Percentiles rank a stretch among this genome's conserved stretches.
These are phyloP conservation scores for Cutaneotrichosporon sp. DNA, from an alignment of 1,284 basidiomycete genomes.

Conservation along the genomic window DNA sequence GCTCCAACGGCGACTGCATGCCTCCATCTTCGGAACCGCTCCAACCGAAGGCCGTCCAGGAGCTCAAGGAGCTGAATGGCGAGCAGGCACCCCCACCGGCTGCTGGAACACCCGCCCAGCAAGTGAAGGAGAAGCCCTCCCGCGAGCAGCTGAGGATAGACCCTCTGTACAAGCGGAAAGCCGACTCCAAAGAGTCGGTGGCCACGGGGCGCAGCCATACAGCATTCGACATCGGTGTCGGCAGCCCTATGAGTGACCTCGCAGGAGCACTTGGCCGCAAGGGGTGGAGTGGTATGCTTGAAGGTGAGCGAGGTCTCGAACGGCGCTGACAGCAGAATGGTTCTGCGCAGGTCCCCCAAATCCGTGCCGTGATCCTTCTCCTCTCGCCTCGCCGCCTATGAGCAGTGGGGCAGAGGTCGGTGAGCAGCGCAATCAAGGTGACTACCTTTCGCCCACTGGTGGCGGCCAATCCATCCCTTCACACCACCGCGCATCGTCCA, in stretches of 20 bases:
- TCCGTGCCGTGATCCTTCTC: not conserved
- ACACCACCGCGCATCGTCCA: not conserved
- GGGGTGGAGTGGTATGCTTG: constrained; percentile 51
- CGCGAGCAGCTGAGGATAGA: not conserved
- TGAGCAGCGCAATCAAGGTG: not conserved
- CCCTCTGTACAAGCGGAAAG: not conserved
- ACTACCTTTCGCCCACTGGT: not conserved
- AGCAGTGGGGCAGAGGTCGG: not conserved
- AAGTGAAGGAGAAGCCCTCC: not conserved
- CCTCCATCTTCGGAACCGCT: not conserved
- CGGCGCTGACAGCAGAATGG: constrained; percentile 38
- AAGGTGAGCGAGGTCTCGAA: constrained; percentile 35
- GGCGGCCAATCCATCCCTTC: not conserved
- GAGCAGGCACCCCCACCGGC: not conserved
- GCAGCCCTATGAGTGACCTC: constrained; percentile 1
- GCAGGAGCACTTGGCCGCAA: not conserved
- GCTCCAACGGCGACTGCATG: not conserved
- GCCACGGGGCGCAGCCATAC: not conserved
- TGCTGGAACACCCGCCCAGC: not conserved
- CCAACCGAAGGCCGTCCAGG: not conserved
- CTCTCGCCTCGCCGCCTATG: not conserved
- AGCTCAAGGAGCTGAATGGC: not conserved
- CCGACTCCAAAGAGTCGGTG: not conserved
- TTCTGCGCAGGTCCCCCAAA: constrained; percentile 35
- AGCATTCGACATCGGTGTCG: constrained; percentile 9